Evolutionary conservation across 805 yeast genomes (phyloP).

Genomic region (Huiozyma sinensis): DNA sequence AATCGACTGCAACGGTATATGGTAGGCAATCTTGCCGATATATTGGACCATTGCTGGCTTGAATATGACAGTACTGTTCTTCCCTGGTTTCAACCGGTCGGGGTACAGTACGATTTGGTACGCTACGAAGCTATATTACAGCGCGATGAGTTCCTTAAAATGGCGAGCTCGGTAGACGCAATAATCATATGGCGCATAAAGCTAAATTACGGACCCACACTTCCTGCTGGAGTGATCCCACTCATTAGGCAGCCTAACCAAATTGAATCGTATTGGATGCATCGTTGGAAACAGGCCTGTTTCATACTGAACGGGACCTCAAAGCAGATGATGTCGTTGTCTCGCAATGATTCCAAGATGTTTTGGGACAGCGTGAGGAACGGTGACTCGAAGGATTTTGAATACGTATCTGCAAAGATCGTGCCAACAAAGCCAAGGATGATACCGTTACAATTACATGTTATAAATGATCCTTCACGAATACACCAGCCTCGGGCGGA

Average conservation of each 20-base stretch:
- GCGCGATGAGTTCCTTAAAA: neutral
- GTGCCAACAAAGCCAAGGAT: conserved; percentile 9
- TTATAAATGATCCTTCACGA: conserved; percentile 27
- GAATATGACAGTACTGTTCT: conserved; percentile 55
- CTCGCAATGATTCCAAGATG: conserved; percentile 46
- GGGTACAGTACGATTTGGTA: conserved; percentile 45
- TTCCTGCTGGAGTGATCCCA: conserved; percentile 24
- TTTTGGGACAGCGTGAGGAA: conserved; percentile 45
- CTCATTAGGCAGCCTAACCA: conserved; percentile 26
- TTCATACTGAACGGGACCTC: conserved; percentile 68
- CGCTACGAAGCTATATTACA: neutral
- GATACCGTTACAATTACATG: conserved; percentile 21
- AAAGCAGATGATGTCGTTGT: conserved; percentile 66
- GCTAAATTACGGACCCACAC: conserved; percentile 27
- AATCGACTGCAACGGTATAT: conserved; percentile 30
- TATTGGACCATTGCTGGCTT: conserved; percentile 44
- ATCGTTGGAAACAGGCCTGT: conserved; percentile 75
- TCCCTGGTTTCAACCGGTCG: conserved; percentile 71
- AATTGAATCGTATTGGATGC: conserved; percentile 46
- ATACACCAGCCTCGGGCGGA: conserved; percentile 8
- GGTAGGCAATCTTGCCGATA: conserved; percentile 19
- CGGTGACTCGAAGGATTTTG: conserved; percentile 15
- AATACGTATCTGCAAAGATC: conserved; percentile 14
- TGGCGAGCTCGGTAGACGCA: neutral
- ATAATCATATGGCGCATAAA: conserved; percentile 38